phyloP scores from a whole-genome alignment of 75 land plant species.

The Larix kaempferi region DNA sequence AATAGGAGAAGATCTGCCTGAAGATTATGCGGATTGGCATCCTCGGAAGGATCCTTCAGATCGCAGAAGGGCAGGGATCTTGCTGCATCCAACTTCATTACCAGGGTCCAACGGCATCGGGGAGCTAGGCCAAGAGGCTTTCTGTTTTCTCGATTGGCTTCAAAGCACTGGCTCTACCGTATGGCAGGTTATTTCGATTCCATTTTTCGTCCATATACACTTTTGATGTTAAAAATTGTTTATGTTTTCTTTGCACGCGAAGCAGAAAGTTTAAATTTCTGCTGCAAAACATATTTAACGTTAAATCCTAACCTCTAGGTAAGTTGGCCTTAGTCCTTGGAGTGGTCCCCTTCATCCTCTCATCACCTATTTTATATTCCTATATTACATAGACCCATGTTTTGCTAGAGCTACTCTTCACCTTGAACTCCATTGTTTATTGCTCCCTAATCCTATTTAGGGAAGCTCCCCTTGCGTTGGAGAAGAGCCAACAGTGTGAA shows the following conservation, averaged over 20 bases:
- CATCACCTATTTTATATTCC: too few species aligned
- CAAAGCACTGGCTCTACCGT: conserved; percentile 69
- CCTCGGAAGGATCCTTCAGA: conserved; percentile 39
- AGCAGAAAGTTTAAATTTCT: too few species aligned
- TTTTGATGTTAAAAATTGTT: conserved; percentile 1
- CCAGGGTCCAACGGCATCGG: conserved; percentile 86
- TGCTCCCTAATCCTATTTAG: too few species aligned
- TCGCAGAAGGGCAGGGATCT: conserved; percentile 78
- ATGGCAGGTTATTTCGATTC: conserved; percentile 65
- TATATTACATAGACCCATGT: too few species aligned
- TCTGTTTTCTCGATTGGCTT: conserved; percentile 84
- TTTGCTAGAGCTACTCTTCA: too few species aligned
- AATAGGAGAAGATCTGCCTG: conserved; percentile 70
- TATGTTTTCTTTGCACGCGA: not conserved
- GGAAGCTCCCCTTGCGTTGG: too few species aligned
- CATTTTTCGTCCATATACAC: not conserved
- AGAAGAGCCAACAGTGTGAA: too few species aligned
- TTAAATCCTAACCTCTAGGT: not conserved
- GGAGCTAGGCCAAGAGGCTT: conserved; percentile 73
- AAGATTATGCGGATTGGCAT: conserved; percentile 47
- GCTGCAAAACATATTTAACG: not conserved
- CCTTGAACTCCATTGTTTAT: too few species aligned
- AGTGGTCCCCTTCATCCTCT: too few species aligned
- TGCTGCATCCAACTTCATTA: conserved; percentile 91
- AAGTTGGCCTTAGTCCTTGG: not conserved